A percentile compares a stretch with the other conserved stretches of the same genome.
Conservation (phyloP, 2,329 filamentous ascomycete genomes). For the Aspergillus fijiensis region DNA sequence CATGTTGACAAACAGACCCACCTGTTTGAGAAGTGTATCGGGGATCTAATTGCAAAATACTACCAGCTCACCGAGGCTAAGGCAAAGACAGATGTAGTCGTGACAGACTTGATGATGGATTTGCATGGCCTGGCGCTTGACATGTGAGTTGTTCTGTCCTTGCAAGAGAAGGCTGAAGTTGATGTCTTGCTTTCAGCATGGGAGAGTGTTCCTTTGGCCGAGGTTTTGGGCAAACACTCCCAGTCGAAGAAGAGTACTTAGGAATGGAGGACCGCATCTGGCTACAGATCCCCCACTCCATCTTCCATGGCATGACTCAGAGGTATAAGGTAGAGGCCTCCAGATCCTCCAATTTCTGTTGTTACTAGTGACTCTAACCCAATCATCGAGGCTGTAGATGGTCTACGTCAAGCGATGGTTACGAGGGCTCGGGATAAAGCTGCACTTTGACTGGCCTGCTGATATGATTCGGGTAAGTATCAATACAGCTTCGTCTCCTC, state of each 20-base stretch:
- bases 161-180: too few species aligned
- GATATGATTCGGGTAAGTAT: slow-evolving; percentile 3
- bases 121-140: slow-evolving; percentile 5
- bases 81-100: background rate
- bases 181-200: background rate
- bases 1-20: background rate
- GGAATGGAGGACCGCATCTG: background rate
- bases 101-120: slow-evolving; percentile 4
- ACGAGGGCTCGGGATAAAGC: background rate
- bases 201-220: slow-evolving; percentile 7
- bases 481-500: too few species aligned
- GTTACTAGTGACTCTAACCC: too few species aligned
- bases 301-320: slow-evolving; percentile 2
- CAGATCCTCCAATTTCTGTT: too few species aligned
- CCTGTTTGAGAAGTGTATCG: background rate
- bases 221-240: background rate
- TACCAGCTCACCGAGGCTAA: background rate
- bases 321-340: background rate
- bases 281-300: background rate
- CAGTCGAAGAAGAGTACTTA: background rate
- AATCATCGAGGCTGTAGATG: background rate
- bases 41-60: slow-evolving; percentile 1
- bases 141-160: background rate
- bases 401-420: slow-evolving; percentile 6
- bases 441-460: slow-evolving; percentile 7